Evolutionary conservation across 2,329 filamentous ascomycete genomes (phyloP), one percentile per base, ranked within the genome.

Genomic region (Aotearoamyces nothofagi): DNA sequence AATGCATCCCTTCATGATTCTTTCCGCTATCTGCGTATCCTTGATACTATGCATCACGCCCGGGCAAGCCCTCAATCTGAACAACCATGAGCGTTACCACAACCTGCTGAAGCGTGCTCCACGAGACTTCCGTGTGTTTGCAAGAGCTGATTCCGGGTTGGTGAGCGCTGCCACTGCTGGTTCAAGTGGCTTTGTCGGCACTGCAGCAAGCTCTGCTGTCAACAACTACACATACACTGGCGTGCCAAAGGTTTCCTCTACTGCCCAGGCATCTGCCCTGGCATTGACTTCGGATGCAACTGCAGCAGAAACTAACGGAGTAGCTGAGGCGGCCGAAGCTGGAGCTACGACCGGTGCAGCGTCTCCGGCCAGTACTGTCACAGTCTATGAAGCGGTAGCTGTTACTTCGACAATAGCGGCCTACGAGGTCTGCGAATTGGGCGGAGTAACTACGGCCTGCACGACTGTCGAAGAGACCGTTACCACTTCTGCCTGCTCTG

Each of bases 391-490:
- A 24, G 19, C 19, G 8, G n/a, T n/a, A 8, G 8, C 19, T 8
- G 32, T 39, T n/a, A 42, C 33, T 13, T 35, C 39, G 9, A 23
- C 36, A 8, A 27, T 43, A 10, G 33, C 40, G 2, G 24, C 36
- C 4, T 43, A 42, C 26, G 35, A 42, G 29, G 27, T 39, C 5
- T 44, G 41, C 15, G 35, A 37, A 14, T 34, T 36, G 20, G 39
- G 33, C 5, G 17, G 27, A 14, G 36, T 33, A 13, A 30, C 26
- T 9, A 33, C 34, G 16, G 36, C 33, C 3, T 45, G 39, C 24
- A 40, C 40, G 3, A 37, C 33, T 9, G 33, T 31, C 7, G 34
- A 34, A 13, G 25, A 37, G 15, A 42, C 34, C 7, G 17, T 32
- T 5, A 38, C 27, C 15, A 38, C 36, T 1, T 31, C 37, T 14